Evolutionary conservation across 192 early-diverging fungal genomes (phyloP), one percentile per base, ranked within the genome.

Genomic region (Ambispora gerdemannii): DNA sequence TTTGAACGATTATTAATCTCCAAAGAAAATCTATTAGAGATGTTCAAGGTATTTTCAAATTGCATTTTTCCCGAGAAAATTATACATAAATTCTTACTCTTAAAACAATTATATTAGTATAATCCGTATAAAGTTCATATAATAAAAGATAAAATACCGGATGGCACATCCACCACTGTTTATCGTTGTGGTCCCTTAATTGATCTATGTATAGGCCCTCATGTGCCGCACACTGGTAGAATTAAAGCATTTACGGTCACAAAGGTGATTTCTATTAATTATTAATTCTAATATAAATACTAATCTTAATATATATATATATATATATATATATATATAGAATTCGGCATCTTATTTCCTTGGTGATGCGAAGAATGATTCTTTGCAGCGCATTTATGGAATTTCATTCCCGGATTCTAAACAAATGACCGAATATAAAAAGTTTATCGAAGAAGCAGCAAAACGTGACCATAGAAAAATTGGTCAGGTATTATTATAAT

Each of bases 331-430:
- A 49, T 55, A 30, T 56, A 4, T 20, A 17, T 72, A 82, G 93
- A 97, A 94, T 88, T 99, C 97, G 64, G 83, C 97, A 17, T 95
- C 96, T 51, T 97, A 99, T 87, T 99, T 98, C 78, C 82, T 99
- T 75, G 97, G 93, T 71, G 92, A 98, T 75, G 87, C 95, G 65
- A 93, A 92, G 68, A 97, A 97, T 81, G 97, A 98, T 75, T 95
- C 96, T 50, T 86, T 99, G 58, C 97, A 99, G 83, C 94, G 97
- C 75, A 84, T 99, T 62, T 98, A 99, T 80, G 97, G 97, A 65
- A 92, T 99, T 63, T 97, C 96, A 63, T 99, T 99, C 90, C 97
- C 97, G 15, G 97, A 99, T 75, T 89, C 86, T 76, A 98, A 99
- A 89, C 88, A 92, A 80, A 90, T 99, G 92, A 90, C 91, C 63